phyloP scores from a whole-genome alignment of 2,329 filamentous ascomycete genomes.

The Ophiocordyceps robertsii region DNA sequence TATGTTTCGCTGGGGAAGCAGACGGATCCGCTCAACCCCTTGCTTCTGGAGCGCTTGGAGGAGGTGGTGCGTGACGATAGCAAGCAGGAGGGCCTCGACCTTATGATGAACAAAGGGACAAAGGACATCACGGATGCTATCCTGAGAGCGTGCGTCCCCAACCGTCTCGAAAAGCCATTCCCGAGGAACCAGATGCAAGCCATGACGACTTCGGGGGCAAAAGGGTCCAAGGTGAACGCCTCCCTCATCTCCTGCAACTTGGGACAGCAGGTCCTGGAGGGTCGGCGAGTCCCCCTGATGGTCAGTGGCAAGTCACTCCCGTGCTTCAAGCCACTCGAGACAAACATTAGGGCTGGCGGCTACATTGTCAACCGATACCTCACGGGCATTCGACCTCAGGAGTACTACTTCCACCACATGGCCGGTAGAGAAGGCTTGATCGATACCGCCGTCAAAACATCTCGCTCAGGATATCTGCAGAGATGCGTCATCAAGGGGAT shows the following conservation, averaged over 20 bases:
- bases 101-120: slow-evolving; percentile 63
- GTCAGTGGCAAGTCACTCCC: slow-evolving; percentile 93
- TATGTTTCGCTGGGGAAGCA: slow-evolving; percentile 73
- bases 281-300: slow-evolving; percentile 89
- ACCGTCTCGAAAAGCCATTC: slow-evolving; percentile 78
- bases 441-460: slow-evolving; percentile 97
- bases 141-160: slow-evolving; percentile 66
- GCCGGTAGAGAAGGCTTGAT: slow-evolving; percentile 96
- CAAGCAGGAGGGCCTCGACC: slow-evolving; percentile 85
- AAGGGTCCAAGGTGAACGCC: slow-evolving; percentile 85
- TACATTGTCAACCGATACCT: slow-evolving; percentile 95
- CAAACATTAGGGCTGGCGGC: slow-evolving; percentile 75
- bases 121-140: slow-evolving; percentile 62
- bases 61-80: slow-evolving; percentile 81
- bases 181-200: slow-evolving; percentile 97
- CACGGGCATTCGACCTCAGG: slow-evolving; percentile 91
- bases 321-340: slow-evolving; percentile 87
- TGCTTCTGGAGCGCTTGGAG: slow-evolving; percentile 68
- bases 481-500: slow-evolving; percentile 97
- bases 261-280: slow-evolving; percentile 91
- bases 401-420: slow-evolving; percentile 99
- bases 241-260: slow-evolving; percentile 97
- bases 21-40: slow-evolving; percentile 48
- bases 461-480: slow-evolving; percentile 90
- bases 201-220: slow-evolving; percentile 95